Base-by-base conservation (phyloP, 306 rosid genomes). In the Cicer chorassanicum region DNA sequence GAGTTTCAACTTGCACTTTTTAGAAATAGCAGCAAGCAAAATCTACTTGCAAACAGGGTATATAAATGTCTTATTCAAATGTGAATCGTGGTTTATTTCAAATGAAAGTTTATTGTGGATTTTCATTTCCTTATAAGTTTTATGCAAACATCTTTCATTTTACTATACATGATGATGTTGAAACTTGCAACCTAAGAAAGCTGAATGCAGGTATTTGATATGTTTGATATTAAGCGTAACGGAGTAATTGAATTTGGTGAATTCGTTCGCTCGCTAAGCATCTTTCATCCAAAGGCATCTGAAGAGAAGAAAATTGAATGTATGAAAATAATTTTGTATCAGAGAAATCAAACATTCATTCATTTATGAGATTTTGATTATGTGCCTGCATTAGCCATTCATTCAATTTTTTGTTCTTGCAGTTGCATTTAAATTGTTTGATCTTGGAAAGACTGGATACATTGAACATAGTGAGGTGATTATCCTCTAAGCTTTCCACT, bases 381-480 rank as follows among this genome's bases (percentile, higher is more conserved):
- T 4, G 29, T 8, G 60, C 29, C 46, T 29, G 34, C 34, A 62
- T 62, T 53, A 62, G 34, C 4, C 34, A 29, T 29, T 29, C 34
- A 29, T 29, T 29, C 34, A 29, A 29, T 3, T 60, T 7, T 60
- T 50, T 49, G 6, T 36, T 39, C 45, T 65, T 73, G 57, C 88
- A 93, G 98, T 84, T 80, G 92, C 91, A 68, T 91, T 93, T 73
- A 87, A 81, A 81, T 65, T 93, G 80, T 93, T 82, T 68, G 98
- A 91, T 72, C 84, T 93, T 36, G 49, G 87, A 19, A 82, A 83
- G 38, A 89, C 87, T 0, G 96, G 98, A 51, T 91, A 50, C 74
- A 91, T 91, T 11, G 90, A 82, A 66, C 86, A 64, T 19, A 63
- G 78, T 0, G 92, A 83, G 83, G 98, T 91, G 65, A 85, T 44